phyloP scores from a whole-genome alignment of 805 yeast species.

The Kazachstania martiniae region DNA sequence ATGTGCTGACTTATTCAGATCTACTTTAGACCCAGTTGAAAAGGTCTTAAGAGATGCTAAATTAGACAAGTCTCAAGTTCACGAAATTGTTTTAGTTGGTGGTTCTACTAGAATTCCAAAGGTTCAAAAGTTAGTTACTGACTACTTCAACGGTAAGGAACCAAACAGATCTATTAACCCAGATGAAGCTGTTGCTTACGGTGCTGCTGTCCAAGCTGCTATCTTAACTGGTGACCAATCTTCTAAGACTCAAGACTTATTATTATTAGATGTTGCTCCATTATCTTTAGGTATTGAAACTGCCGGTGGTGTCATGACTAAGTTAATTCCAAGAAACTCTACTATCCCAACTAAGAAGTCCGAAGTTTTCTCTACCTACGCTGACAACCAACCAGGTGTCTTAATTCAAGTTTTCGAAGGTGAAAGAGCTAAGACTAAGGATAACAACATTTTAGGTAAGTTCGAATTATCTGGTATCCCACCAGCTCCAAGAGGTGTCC shows the following conservation, averaged over 20 bases:
- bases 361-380: slow-evolving; percentile 93
- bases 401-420: slow-evolving; percentile 97
- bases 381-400: slow-evolving; percentile 99
- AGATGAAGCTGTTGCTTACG: slow-evolving; percentile 98
- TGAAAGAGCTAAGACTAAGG: slow-evolving; percentile 95
- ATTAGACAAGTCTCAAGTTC: slow-evolving; percentile 81
- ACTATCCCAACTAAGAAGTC: slow-evolving; percentile 98
- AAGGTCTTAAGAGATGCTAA: slow-evolving; percentile 90
- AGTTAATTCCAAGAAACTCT: slow-evolving; percentile 96
- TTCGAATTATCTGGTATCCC: slow-evolving; percentile 95
- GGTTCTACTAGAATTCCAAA: slow-evolving; percentile 99
- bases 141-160: slow-evolving; percentile 97
- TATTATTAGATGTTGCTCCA: slow-evolving; percentile 97
- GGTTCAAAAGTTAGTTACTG: slow-evolving; percentile 93
- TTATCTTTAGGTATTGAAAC: slow-evolving; percentile 97
- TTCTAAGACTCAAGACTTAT: slow-evolving; percentile 92
- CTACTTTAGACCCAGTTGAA: slow-evolving; percentile 93
- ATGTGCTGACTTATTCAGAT: slow-evolving; percentile 92
- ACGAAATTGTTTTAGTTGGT: slow-evolving; percentile 95
- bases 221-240: slow-evolving; percentile 95
- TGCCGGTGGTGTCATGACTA: slow-evolving; percentile 99
- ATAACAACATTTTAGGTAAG: slow-evolving; percentile 94
- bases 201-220: slow-evolving; percentile 99
- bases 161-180: slow-evolving; percentile 98
- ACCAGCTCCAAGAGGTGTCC: slow-evolving; percentile 98